Evolutionary conservation across 495 filamentous ascomycete species (phyloP).

Genomic region (Aspergillus sclerotioniger): DNA sequence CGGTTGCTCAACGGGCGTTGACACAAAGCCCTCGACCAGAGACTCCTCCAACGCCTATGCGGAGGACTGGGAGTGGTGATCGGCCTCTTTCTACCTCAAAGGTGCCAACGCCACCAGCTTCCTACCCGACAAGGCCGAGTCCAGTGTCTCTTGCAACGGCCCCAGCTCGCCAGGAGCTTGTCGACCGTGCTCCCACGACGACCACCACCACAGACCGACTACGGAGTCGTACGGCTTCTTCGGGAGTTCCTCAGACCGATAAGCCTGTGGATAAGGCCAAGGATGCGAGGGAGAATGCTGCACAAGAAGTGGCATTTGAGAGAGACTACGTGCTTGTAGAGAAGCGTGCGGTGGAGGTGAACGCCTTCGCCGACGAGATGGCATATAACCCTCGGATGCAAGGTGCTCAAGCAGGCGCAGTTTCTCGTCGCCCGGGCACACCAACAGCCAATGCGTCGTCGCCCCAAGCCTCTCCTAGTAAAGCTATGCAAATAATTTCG

Average conservation of each 20-base stretch:
- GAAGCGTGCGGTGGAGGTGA: slow-evolving; percentile 91
- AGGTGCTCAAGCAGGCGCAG: slow-evolving; percentile 41
- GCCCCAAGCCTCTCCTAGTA: slow-evolving; percentile 42
- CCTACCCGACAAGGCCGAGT: slow-evolving; percentile 38
- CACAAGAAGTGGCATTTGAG: slow-evolving; percentile 85
- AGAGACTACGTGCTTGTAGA: slow-evolving; percentile 95
- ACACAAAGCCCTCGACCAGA: slow-evolving; percentile 32
- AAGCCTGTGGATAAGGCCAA: slow-evolving; percentile 41
- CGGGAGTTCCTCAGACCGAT: slow-evolving; percentile 44
- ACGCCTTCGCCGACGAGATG: slow-evolving; percentile 94
- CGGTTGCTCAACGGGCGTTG: slow-evolving; percentile 25
- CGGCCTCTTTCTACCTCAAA: slow-evolving; percentile 30
- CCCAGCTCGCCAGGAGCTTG: slow-evolving; percentile 56
- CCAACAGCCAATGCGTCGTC: slow-evolving; percentile 39
- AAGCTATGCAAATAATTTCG: slow-evolving; percentile 67
- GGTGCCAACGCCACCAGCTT: slow-evolving; percentile 25
- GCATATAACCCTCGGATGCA: slow-evolving; percentile 69
- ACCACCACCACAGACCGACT: slow-evolving; percentile 48
- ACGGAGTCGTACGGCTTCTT: slow-evolving; percentile 46
- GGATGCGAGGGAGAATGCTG: slow-evolving; percentile 71
- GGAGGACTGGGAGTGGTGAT: slow-evolving; percentile 39
- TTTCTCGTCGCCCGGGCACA: slow-evolving; percentile 66
- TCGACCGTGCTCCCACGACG: slow-evolving; percentile 31
- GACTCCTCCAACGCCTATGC: slow-evolving; percentile 40
- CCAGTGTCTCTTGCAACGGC: slow-evolving; percentile 56